Evolutionary conservation across 805 yeast genomes (phyloP), one percentile per base, ranked within the genome.

Genomic region (Barnettozyma vustinii): DNA sequence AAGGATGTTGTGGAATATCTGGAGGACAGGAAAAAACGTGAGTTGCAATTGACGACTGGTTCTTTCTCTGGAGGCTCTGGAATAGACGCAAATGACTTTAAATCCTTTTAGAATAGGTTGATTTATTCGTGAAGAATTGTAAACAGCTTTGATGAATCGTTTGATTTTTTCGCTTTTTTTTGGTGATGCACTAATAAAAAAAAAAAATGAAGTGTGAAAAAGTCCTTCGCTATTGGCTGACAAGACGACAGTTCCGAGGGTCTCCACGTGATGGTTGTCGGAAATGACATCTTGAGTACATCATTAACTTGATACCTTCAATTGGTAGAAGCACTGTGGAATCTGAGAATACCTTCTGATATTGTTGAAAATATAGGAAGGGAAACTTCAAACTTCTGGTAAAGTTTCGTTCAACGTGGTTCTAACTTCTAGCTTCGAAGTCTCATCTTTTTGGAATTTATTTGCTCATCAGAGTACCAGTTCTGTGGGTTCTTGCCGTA

Each of bases 171-270:
- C 27, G 32, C 30, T 40, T 40, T 45, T 51, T 48, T 42, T 42
- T 39, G 35, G 26, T 49, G 45, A 30, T 51, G 47, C 16, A 19
- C 40, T 37, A 25, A 42, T 40, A 48, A 41, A 42, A 42, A 26
- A n/a, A 45, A 44, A 52, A 41, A 43, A 37, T 42, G 41, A 45
- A 49, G 53, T 35, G 5, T 40, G 53, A 47, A 47, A 50, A 41
- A 49, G 50, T 39, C 37, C n/a, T 25, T 44, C 47, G 46, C 47
- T 30, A 52, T 52, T 50, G 54, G 54, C 37, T 45, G 50, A 30
- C 42, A 20, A 5, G 3, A 7, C n/a, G 2, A 3, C 16, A 37
- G 3, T 40, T 32, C 40, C 37, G 44, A 15, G 45, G 50, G 44
- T 23, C 23, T 20, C 33, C 47, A 40, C 40, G 51, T 40, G 44